Conservation (phyloP, 768 basidiomycete genomes). For the Boletus tylopilopsis region DNA sequence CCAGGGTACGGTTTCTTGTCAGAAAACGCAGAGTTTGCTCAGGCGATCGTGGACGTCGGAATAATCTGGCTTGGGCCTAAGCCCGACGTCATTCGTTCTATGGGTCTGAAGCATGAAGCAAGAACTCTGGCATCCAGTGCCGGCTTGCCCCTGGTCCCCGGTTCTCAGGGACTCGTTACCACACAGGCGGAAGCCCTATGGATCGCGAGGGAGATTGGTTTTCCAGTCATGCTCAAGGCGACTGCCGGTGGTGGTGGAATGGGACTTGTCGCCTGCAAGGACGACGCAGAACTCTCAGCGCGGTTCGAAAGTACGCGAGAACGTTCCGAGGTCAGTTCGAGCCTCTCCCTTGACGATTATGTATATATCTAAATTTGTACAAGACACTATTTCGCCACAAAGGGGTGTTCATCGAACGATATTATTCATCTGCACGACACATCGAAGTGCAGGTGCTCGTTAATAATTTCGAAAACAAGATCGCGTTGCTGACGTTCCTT, state of each 20-base stretch:
- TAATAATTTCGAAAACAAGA: not conserved
- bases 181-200: slow-evolving; percentile 39
- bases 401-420: slow-evolving; percentile 59
- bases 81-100: slow-evolving; percentile 44
- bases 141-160: slow-evolving; percentile 53
- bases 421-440: slow-evolving; percentile 53
- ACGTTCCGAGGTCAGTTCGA: slow-evolving; percentile 38
- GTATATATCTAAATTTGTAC: not conserved
- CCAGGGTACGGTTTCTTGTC: slow-evolving; percentile 67
- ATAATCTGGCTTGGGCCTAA: slow-evolving; percentile 58
- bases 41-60: slow-evolving; percentile 41
- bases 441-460: slow-evolving; percentile 56
- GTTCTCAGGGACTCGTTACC: slow-evolving; percentile 46
- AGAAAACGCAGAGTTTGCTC: slow-evolving; percentile 58
- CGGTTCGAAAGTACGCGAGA: slow-evolving; percentile 36
- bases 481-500: slow-evolving; percentile 4
- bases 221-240: slow-evolving; percentile 63
- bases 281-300: slow-evolving; percentile 35
- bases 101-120: slow-evolving; percentile 65
- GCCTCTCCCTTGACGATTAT: too few relatives aligned
- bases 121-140: slow-evolving; percentile 42
- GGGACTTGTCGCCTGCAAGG: slow-evolving; percentile 54
- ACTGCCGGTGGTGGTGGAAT: slow-evolving; percentile 70
- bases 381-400: slow-evolving; percentile 47
- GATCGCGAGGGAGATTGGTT: slow-evolving; percentile 44